A percentile compares a stretch with the other conserved stretches of the same genome.
Evolutionary conservation across 2,329 filamentous ascomycete genomes (phyloP).

Genomic region (Cercospora canescens): DNA sequence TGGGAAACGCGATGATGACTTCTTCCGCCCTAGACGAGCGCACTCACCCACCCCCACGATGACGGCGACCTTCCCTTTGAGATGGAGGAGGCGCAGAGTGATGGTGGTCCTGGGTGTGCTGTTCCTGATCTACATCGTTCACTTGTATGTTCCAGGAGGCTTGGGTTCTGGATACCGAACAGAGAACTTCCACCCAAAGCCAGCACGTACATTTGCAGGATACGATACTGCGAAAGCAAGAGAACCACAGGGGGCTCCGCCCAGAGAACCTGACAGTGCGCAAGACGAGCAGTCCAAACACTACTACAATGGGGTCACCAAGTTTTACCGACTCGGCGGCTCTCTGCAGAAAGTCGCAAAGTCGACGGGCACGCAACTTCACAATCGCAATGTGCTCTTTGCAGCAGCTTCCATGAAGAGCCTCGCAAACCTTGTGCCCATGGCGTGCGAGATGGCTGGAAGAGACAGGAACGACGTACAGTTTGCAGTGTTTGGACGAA

Average conservation of each 20-base stretch:
- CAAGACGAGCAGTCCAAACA: slow-evolving; percentile 35
- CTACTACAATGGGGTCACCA: slow-evolving; percentile 69
- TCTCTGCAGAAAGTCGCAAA: slow-evolving; percentile 62
- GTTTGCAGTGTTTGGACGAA: slow-evolving; percentile 74
- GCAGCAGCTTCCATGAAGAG: slow-evolving; percentile 73
- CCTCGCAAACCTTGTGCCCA: slow-evolving; percentile 69
- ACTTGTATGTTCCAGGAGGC: slow-evolving; percentile 11
- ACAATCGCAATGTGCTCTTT: slow-evolving; percentile 76
- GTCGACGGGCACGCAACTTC: slow-evolving; percentile 52
- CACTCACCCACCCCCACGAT: slow-evolving; percentile 16
- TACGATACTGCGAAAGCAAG: slow-evolving; percentile 16
- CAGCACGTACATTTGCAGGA: slow-evolving; percentile 8
- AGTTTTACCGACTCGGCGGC: slow-evolving; percentile 63
- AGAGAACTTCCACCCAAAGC: slow-evolving; percentile 1
- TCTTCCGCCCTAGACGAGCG: slow-evolving; percentile 33
- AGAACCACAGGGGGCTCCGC: slow-evolving; percentile 29
- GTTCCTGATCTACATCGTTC: slow-evolving; percentile 7
- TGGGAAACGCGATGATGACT: slow-evolving; percentile 66
- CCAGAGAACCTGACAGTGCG: slow-evolving; percentile 18
- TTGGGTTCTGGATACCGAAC: not conserved
- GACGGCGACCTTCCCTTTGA: slow-evolving; percentile 28
- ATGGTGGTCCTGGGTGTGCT: slow-evolving; percentile 18
- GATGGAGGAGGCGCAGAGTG: slow-evolving; percentile 53
- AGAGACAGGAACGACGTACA: slow-evolving; percentile 74
- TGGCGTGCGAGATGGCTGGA: slow-evolving; percentile 83